A percentile compares a stretch with the other conserved stretches of the same genome.
phyloP scores from a whole-genome alignment of 192 early-diverging fungal genomes.

The Coemansia sp. region DNA sequence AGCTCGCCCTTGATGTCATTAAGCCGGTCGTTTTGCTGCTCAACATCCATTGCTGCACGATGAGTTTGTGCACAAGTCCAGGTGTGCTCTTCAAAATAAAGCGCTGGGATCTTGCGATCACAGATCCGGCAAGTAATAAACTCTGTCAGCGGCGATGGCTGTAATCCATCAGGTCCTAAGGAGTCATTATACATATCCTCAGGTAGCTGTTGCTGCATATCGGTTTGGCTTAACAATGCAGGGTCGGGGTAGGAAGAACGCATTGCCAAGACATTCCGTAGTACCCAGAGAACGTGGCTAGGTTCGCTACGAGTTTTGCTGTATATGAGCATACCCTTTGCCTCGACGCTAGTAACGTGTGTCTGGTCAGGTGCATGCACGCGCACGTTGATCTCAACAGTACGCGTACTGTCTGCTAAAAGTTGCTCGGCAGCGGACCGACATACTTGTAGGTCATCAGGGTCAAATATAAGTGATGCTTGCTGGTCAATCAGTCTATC shows the following conservation, averaged over 20 bases:
- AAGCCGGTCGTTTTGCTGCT: slow-evolving; percentile 38
- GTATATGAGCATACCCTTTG: slow-evolving; percentile 47
- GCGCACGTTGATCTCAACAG: slow-evolving; percentile 29
- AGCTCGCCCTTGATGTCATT: slow-evolving; percentile 28
- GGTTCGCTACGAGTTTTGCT: slow-evolving; percentile 15
- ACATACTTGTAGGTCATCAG: slow-evolving; percentile 12
- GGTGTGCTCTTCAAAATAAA: slow-evolving; percentile 43
- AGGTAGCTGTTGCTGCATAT: background rate
- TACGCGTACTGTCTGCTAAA: slow-evolving; percentile 29
- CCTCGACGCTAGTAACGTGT: slow-evolving; percentile 13
- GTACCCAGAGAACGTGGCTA: slow-evolving; percentile 46
- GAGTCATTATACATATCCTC: slow-evolving; percentile 2
- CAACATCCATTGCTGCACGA: slow-evolving; percentile 42
- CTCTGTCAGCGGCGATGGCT: slow-evolving; percentile 8
- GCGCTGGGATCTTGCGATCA: slow-evolving; percentile 26
- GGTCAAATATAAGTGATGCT: slow-evolving; percentile 21
- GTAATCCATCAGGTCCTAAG: background rate
- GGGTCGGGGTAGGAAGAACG: too few species aligned
- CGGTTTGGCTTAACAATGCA: background rate
- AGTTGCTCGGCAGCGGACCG: slow-evolving; percentile 43
- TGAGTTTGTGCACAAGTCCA: slow-evolving; percentile 47
- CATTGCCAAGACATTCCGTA: slow-evolving; percentile 12
- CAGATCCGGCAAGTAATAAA: slow-evolving; percentile 43
- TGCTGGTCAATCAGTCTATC: slow-evolving; percentile 25
- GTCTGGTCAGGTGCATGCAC: slow-evolving; percentile 16